phyloP scores from a whole-genome alignment of 163 green algal species.

The Scenedesmus sp. region DNA sequence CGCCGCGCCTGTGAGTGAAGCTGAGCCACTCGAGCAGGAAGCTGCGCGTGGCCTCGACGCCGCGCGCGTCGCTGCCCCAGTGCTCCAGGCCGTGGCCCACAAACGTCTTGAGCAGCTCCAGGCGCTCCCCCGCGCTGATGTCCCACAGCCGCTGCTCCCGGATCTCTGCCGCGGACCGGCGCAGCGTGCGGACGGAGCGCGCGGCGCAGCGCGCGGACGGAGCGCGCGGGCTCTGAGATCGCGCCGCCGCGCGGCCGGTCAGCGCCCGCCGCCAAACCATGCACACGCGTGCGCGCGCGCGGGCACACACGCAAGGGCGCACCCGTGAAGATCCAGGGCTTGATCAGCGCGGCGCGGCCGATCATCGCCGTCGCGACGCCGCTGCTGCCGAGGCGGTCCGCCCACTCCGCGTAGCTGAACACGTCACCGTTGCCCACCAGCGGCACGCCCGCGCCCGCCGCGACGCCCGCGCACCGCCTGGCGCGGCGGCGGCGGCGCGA shows the following conservation, averaged over 20 bases:
- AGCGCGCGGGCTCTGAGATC: too few species aligned
- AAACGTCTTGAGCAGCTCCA: slow-evolving; percentile 91
- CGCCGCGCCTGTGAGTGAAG: slow-evolving; percentile 86
- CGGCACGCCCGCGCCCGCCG: slow-evolving; percentile 62
- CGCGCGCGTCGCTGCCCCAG: slow-evolving; percentile 91
- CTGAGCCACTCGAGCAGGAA: slow-evolving; percentile 98
- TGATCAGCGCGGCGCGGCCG: slow-evolving; percentile 93
- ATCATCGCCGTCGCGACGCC: slow-evolving; percentile 86
- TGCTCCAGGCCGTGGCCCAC: slow-evolving; percentile 86
- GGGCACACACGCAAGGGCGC: too few species aligned
- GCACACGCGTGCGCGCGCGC: too few species aligned
- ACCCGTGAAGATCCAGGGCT: slow-evolving; percentile 98
- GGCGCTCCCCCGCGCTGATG: slow-evolving; percentile 88
- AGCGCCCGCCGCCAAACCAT: too few species aligned
- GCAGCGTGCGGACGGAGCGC: too few species aligned
- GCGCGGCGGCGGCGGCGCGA: neutral
- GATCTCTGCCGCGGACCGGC: slow-evolving; percentile 69
- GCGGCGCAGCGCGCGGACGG: too few species aligned
- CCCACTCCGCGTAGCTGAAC: slow-evolving; percentile 86
- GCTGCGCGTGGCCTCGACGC: slow-evolving; percentile 91
- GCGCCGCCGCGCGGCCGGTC: too few species aligned
- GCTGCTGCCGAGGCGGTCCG: slow-evolving; percentile 55
- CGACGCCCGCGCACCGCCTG: slow-evolving; percentile 36
- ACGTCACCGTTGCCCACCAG: slow-evolving; percentile 97
- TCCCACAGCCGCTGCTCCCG: slow-evolving; percentile 95